Base-by-base conservation (phyloP, 1,139 yeast genomes). In the Candida glucosophila region DNA sequence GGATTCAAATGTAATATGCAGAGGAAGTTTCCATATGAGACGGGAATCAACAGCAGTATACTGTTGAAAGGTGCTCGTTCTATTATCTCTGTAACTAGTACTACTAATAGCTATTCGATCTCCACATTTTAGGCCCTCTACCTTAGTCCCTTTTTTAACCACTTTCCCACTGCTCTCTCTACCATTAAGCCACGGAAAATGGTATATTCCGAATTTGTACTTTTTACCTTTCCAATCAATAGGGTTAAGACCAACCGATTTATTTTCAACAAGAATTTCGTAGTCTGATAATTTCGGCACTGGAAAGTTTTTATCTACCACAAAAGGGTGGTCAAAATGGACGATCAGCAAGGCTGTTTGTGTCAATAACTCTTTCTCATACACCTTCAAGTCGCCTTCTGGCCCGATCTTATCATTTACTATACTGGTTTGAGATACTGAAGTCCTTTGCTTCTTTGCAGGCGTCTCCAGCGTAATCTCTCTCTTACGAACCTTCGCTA, bases 171-270 rank as follows among this genome's bases (percentile, higher is more conserved):
- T 53, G 20, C 62, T 51, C 37, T 65, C 72, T 22, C 72, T 44
- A 5, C 72, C 72, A 36, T 63, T 66, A 24, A 65, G 50, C 71
- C 72, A 65, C 4, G 72, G 72, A 32, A 64, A 61, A 14, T 58
- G 54, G 34, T 63, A 58, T 3, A 65, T 54, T n/a, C 67, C 70
- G 44, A 66, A 66, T 19, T 52, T 52, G 34, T 55, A 66, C 29
- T 57, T 62, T 27, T 62, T 60, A n/a, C 67, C 62, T 35, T 66
- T 66, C 73, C 73, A 66, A 34, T 66, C 73, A 20, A 66, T 54
- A 8, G 69, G 72, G 34, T 65, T 65, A 19, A 65, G 37, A 0
- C 72, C 72, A 20, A 64, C 49, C 21, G 52, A 66, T 30, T 47
- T 49, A 35, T 64, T 65, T 25, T 46, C 41, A 6, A 65, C 52